Evolutionary conservation across 2,329 filamentous ascomycete species (phyloP).

Genomic region (Mycosphaerella sp.): DNA sequence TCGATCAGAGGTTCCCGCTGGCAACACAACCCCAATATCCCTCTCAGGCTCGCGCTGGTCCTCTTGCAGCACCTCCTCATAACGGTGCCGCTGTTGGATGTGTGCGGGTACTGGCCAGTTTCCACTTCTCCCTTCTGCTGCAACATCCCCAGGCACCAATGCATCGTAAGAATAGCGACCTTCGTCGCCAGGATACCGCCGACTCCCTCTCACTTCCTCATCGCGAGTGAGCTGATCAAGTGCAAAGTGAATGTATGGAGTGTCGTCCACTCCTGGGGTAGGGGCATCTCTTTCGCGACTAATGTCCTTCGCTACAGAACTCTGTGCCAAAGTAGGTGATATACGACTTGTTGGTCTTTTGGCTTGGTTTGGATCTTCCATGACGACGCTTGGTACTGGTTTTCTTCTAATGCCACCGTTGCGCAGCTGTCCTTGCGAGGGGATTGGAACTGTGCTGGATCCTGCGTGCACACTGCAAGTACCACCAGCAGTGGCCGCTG

Average conservation of each 20-base stretch:
- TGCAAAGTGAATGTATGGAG: constrained; percentile 82
- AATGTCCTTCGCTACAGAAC: constrained; percentile 30
- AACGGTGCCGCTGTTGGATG: constrained; percentile 17
- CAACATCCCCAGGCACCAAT: background rate
- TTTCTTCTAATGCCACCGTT: constrained; percentile 31
- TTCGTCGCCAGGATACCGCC: constrained; percentile 41
- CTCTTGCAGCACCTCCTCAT: constrained; percentile 22
- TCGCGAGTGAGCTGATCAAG: constrained; percentile 78
- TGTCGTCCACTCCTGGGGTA: constrained; percentile 76
- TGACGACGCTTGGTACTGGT: constrained; percentile 33
- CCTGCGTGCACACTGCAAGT: constrained; percentile 1
- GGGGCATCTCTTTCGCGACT: constrained; percentile 38
- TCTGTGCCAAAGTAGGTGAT: constrained; percentile 25
- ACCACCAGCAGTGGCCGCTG: too few relatives aligned
- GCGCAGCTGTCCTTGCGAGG: constrained; percentile 9
- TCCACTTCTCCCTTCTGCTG: background rate
- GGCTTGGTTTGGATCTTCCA: constrained; percentile 19
- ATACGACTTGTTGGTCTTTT: constrained; percentile 11
- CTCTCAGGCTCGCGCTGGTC: constrained; percentile 14
- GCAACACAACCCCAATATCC: constrained; percentile 10
- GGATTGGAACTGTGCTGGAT: background rate
- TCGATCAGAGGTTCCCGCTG: background rate
- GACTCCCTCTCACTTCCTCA: constrained; percentile 55
- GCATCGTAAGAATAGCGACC: constrained; percentile 22
- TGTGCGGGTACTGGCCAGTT: constrained; percentile 1